Base-by-base conservation (phyloP, 108 stramenopile species). In the Cylindrotheca fusiformis region DNA sequence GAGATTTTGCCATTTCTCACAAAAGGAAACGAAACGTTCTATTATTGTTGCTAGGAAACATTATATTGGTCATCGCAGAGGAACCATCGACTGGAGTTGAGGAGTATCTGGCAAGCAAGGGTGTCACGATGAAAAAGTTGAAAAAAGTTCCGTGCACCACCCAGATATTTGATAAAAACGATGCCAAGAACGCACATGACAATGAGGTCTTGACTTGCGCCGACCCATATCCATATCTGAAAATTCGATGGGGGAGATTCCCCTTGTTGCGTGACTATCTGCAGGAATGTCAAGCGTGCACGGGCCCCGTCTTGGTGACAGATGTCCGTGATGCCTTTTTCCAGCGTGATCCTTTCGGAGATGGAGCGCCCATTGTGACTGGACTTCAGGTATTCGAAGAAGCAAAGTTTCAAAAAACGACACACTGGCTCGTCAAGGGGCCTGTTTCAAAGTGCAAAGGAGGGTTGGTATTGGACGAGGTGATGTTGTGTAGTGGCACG, bases 341-440 rank as follows among this genome's bases (percentile, higher is more conserved):
- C 52, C 88, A 90, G 51, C 19, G 49, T n/a, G 82, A 90, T 78
- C 89, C 89, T 10, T 90, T 90, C 59, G 85, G 68, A 28, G 49
- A 64, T 3, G 84, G 79, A 2, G 76, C 76, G 50, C 73, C 83
- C 60, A 57, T 51, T 48, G 67, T 78, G 31, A 47, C 32, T 52
- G 74, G 79, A 2, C 41, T 87, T 12, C 80, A 85, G 58, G 72
- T 87, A 2, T 83, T 85, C 65, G 56, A 85, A 55, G 85, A 87
- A 65, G 78, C 84, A 56, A 41, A 69, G n/a, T 76, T 48, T 8
- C 72, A 60, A 25, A 72, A 71, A 48, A 84, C 84, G 30, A 76
- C 72, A 8, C 84, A 91, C 58, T 87, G 86, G 84, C 60, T 91
- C 14, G 69, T 68, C 2, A 44, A 82, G 3, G 28, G 58, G 48